phyloP scores from a whole-genome alignment of 805 yeast species.

The Starmerella scarabaei region DNA sequence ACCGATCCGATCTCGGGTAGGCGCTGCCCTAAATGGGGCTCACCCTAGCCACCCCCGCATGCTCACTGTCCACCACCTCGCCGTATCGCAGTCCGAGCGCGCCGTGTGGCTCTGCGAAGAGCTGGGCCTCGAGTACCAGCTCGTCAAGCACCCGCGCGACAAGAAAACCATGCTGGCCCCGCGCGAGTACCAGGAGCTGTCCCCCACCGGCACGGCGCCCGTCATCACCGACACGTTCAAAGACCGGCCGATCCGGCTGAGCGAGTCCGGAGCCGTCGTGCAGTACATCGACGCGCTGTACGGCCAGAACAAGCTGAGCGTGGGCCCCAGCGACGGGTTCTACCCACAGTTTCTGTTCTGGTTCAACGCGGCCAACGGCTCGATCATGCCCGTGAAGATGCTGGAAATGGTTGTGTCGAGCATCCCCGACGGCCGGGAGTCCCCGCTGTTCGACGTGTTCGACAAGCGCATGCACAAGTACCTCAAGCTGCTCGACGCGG shows the following conservation, averaged over 20 bases:
- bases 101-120: slow-evolving; percentile 40
- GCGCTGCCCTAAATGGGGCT: too few species aligned
- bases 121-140: not conserved
- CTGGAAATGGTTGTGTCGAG: slow-evolving; percentile 28
- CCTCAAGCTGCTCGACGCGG: slow-evolving; percentile 32
- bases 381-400: slow-evolving; percentile 36
- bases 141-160: not conserved
- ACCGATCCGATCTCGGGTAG: too few species aligned
- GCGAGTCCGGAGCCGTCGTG: slow-evolving; percentile 50
- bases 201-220: slow-evolving; percentile 55
- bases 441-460: slow-evolving; percentile 1
- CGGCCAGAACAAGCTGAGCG: slow-evolving; percentile 33
- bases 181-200: slow-evolving; percentile 36
- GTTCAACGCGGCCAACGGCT: slow-evolving; percentile 39
- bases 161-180: slow-evolving; percentile 31
- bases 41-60: not conserved
- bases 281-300: slow-evolving; percentile 39
- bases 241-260: slow-evolving; percentile 29
- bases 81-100: slow-evolving; percentile 24
- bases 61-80: slow-evolving; percentile 4
- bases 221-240: slow-evolving; percentile 27
- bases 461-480: slow-evolving; percentile 31
- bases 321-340: slow-evolving; percentile 30
- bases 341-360: slow-evolving; percentile 39
- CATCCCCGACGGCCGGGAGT: slow-evolving; percentile 13